A percentile compares a stretch with the other conserved stretches of the same genome.
These are phyloP conservation scores for Hygrocybe coccinea DNA, from an alignment of 768 basidiomycete genomes.

Conservation along the genomic window DNA sequence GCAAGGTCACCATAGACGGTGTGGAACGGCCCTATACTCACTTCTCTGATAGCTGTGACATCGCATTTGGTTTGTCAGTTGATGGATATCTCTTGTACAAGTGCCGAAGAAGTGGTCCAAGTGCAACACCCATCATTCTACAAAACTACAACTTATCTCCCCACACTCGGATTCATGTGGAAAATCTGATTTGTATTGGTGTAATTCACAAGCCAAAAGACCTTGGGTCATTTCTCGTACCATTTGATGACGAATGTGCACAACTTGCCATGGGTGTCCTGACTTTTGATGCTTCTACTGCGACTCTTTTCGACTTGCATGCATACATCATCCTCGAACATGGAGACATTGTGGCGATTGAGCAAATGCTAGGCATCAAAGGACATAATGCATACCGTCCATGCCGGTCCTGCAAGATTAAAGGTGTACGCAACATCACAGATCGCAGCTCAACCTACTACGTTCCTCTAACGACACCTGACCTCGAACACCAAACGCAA, in stretches of 20 bases:
- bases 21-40: conserved; percentile 19
- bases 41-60: conserved; percentile 37
- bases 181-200: conserved; percentile 26
- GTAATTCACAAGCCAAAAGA: conserved; percentile 43
- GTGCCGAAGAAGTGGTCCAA: conserved; percentile 20
- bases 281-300: conserved; percentile 27
- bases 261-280: conserved; percentile 31
- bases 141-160: conserved; percentile 35
- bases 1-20: conserved; percentile 26
- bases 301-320: conserved; percentile 23
- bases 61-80: conserved; percentile 40
- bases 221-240: conserved; percentile 40
- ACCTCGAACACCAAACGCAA: neutral
- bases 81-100: conserved; percentile 43
- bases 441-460: conserved; percentile 18
- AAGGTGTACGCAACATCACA: conserved; percentile 14
- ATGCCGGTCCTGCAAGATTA: conserved; percentile 33
- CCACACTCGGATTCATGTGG: conserved; percentile 30
- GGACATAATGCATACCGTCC: conserved; percentile 33
- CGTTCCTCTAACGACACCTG: conserved; percentile 17
- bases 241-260: conserved; percentile 35
- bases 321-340: conserved; percentile 25
- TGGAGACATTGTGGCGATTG: conserved; percentile 32
- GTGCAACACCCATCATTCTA: conserved; percentile 40
- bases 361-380: conserved; percentile 31